phyloP scores from a whole-genome alignment of 805 yeast species.

The Candida nanaspora region DNA sequence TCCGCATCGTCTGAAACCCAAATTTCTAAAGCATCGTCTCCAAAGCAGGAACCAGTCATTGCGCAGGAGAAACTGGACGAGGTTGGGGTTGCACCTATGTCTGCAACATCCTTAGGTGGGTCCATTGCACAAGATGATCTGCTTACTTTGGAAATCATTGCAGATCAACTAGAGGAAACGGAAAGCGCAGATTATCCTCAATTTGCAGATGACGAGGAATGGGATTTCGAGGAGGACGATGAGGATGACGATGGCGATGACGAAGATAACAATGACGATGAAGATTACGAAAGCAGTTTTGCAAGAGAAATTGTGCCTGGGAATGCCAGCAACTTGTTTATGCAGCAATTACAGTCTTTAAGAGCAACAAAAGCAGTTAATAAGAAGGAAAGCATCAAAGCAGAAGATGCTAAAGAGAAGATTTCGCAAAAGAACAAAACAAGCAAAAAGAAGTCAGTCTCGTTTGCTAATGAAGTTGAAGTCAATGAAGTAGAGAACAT shows the following conservation, averaged over 20 bases:
- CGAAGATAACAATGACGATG: constrained; percentile 15
- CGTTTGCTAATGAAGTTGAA: constrained; percentile 45
- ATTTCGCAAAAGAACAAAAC: neutral
- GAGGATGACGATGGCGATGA: constrained; percentile 17
- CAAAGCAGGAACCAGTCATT: neutral
- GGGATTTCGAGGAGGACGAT: constrained; percentile 21
- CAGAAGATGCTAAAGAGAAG: no score
- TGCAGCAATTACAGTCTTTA: constrained; percentile 16
- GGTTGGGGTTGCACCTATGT: neutral
- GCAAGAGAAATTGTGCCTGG: constrained; percentile 20
- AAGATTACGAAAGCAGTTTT: constrained; percentile 14
- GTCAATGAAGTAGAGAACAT: constrained; percentile 56
- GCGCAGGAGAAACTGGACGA: neutral
- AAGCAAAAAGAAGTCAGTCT: constrained; percentile 35
- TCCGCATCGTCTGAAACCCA: no score
- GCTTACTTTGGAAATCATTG: constrained; percentile 45
- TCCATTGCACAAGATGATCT: constrained; percentile 39
- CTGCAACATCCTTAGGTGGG: constrained; percentile 4
- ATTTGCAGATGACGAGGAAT: constrained; percentile 29
- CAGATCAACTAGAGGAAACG: constrained; percentile 36
- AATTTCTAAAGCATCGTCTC: no score
- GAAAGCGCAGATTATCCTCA: constrained; percentile 30
- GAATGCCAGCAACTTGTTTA: constrained; percentile 2
- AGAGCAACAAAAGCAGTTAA: neutral
- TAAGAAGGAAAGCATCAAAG: neutral